Conservation (phyloP, 129 eudicot species). For the Flaveria linearis region DNA sequence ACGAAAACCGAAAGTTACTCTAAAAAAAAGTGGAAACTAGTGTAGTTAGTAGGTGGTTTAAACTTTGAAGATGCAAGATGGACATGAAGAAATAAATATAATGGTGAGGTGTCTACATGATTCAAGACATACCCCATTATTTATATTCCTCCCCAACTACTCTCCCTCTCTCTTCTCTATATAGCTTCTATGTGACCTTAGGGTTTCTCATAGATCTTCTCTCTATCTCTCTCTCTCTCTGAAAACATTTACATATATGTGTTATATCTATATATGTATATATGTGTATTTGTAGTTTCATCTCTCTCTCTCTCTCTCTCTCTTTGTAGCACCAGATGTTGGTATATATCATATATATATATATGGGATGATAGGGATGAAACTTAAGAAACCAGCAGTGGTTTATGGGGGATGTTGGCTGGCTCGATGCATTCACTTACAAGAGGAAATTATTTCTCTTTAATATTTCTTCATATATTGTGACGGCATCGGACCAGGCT, state of each 20-base stretch:
- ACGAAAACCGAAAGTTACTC: too few species aligned
- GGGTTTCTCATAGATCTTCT: slow-evolving; percentile 25
- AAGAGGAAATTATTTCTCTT: background rate
- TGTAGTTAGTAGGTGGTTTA: slow-evolving; percentile 32
- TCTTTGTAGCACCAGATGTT: slow-evolving; percentile 3
- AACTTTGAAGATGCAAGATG: background rate
- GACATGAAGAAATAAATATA: slow-evolving; percentile 23
- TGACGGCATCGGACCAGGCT: slow-evolving; percentile 97
- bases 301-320: slow-evolving; percentile 2
- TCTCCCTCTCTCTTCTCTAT: slow-evolving; percentile 29
- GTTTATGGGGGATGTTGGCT: slow-evolving; percentile 48
- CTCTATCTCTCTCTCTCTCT: background rate
- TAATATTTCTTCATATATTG: slow-evolving; percentile 1
- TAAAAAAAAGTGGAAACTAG: background rate
- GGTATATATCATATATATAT: too few species aligned
- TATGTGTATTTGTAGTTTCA: background rate
- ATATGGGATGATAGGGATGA: background rate
- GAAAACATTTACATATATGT: too few species aligned
- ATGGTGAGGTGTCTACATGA: slow-evolving; percentile 35
- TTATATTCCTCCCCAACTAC: slow-evolving; percentile 39
- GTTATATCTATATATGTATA: too few species aligned
- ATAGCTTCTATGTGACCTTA: slow-evolving; percentile 21
- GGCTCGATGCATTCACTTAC: slow-evolving; percentile 45
- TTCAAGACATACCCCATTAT: slow-evolving; percentile 34
- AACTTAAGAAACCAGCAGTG: slow-evolving; percentile 8